phyloP scores from a whole-genome alignment of 163 green algal species.

The Scenedesmus sp. region DNA sequence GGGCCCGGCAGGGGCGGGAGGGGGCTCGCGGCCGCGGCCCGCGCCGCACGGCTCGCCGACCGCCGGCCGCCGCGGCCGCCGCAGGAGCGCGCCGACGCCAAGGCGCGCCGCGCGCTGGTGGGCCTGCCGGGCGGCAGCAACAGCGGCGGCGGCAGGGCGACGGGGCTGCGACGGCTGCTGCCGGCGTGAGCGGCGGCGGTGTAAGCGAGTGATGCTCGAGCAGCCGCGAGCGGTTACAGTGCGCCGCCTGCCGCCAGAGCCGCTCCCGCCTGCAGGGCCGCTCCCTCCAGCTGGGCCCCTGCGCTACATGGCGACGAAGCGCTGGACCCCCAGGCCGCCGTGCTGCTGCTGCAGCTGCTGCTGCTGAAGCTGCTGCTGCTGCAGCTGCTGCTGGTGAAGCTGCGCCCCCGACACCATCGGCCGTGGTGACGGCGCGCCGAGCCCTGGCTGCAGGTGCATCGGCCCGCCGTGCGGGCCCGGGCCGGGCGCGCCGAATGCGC shows the following conservation, averaged over 20 bases:
- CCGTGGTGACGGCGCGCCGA: neutral
- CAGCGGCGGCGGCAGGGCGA: too few relatives aligned
- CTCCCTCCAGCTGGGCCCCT: neutral
- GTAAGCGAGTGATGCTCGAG: neutral
- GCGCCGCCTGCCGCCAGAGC: neutral
- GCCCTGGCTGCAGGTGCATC: too few relatives aligned
- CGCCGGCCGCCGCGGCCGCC: neutral
- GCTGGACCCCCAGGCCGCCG: neutral
- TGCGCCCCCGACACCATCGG: neutral
- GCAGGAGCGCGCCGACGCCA: neutral
- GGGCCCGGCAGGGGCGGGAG: too few relatives aligned
- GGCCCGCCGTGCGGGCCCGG: too few relatives aligned
- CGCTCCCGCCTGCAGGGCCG: neutral
- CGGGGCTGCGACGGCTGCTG: too few relatives aligned
- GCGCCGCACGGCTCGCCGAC: slow-evolving; percentile 2
- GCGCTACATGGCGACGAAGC: neutral
- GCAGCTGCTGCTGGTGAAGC: neutral
- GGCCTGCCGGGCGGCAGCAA: too few relatives aligned
- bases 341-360: neutral
- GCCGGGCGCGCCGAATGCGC: too few relatives aligned
- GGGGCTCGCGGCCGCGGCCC: neutral
- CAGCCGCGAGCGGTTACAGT: neutral
- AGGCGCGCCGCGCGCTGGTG: neutral
- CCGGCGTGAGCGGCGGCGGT: too few relatives aligned
- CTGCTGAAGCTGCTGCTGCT: neutral